These are phyloP conservation scores for Dendrobium huoshanense DNA, from an alignment of 106 monocot species.

Conservation along the genomic window DNA sequence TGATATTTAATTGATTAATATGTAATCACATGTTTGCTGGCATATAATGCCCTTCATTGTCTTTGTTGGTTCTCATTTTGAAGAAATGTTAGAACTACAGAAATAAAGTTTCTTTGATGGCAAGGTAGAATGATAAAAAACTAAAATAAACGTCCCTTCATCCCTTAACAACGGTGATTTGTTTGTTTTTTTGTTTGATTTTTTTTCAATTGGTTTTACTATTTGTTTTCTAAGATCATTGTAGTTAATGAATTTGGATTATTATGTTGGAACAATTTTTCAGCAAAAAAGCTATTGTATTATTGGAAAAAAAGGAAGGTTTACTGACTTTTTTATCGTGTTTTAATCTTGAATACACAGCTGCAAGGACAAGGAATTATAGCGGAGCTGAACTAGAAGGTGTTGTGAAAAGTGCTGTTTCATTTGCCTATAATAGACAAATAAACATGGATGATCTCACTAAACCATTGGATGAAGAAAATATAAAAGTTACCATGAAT, in stretches of 20 bases:
- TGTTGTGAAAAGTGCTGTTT: too few species aligned
- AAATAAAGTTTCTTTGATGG: not conserved
- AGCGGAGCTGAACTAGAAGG: too few species aligned
- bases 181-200: not conserved
- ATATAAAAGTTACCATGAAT: conserved; percentile 93
- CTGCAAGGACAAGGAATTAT: conserved; percentile 96
- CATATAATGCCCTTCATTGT: not conserved
- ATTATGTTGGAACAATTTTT: not conserved
- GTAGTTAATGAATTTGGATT: not conserved
- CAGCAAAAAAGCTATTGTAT: not conserved
- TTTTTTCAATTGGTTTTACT: not conserved
- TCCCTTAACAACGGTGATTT: not conserved
- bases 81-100: not conserved
- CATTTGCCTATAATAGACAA: too few species aligned
- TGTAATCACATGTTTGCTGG: not conserved
- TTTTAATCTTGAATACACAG: conserved; percentile 34
- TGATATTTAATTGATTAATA: not conserved
- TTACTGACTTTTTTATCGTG: not conserved
- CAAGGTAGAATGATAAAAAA: not conserved
- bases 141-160: not conserved
- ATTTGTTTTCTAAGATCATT: not conserved
- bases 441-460: too few species aligned
- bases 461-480: conserved; percentile 94
- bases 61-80: not conserved
- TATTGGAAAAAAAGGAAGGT: not conserved